These are phyloP conservation scores for Coffea humblotiana DNA, from an alignment of 305 asterid genomes.

Conservation along the genomic window DNA sequence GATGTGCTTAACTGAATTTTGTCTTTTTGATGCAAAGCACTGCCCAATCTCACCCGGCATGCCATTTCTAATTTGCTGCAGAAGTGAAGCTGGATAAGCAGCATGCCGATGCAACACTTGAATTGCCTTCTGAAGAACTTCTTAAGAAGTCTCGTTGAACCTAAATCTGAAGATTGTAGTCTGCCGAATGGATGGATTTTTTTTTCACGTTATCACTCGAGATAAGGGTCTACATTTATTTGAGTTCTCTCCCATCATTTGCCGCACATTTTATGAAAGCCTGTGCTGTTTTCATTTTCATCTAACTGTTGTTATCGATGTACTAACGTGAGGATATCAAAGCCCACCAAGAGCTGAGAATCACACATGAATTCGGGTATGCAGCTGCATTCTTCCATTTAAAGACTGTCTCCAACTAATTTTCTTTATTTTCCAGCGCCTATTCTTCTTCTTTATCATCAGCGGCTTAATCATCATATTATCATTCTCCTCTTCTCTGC, in stretches of 20 bases:
- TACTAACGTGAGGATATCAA: no score
- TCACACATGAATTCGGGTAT: not conserved
- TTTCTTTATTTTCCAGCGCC: slow-evolving; percentile 1
- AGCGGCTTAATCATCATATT: slow-evolving; percentile 10
- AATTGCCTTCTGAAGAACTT: slow-evolving; percentile 82
- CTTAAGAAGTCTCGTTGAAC: slow-evolving; percentile 46
- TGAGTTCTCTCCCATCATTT: not conserved
- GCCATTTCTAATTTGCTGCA: slow-evolving; percentile 33
- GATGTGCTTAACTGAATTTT: not conserved
- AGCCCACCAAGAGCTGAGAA: not conserved
- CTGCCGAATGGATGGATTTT: not conserved
- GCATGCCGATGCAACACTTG: slow-evolving; percentile 86
- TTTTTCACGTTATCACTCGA: not conserved
- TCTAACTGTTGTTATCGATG: not conserved
- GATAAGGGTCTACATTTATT: not conserved
- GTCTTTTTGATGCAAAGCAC: not conserved
- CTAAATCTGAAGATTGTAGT: not conserved
- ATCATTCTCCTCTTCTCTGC: slow-evolving; percentile 17
- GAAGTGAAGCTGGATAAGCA: slow-evolving; percentile 77
- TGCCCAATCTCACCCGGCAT: not conserved
- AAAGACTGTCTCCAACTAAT: not conserved
- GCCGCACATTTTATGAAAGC: not conserved
- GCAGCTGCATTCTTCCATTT: not conserved
- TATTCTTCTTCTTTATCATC: slow-evolving; percentile 19
- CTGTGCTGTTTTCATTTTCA: not conserved